Evolutionary conservation across 1,139 yeast species (phyloP).

Genomic region (Nakaseomyces sp.): DNA sequence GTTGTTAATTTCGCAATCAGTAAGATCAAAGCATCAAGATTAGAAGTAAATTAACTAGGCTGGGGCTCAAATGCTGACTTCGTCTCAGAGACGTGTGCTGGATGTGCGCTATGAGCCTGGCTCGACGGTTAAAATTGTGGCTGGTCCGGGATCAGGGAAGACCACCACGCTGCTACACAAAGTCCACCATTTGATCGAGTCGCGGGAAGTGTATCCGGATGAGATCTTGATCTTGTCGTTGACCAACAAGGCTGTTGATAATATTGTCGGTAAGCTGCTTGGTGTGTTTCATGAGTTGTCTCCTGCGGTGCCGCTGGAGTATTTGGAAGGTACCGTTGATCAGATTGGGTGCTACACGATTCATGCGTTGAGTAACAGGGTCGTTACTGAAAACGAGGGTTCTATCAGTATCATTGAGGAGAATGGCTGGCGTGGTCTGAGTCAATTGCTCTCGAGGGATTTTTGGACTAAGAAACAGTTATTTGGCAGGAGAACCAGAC

Average conservation of each 20-base stretch:
- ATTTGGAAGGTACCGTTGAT: constrained; percentile 24
- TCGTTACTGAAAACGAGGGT: constrained; percentile 39
- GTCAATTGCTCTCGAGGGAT: constrained; percentile 23
- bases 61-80: constrained; percentile 29
- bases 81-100: constrained; percentile 31
- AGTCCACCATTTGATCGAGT: constrained; percentile 40
- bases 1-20: no score
- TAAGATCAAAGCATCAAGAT: no score
- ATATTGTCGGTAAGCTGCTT: constrained; percentile 37
- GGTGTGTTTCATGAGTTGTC: constrained; percentile 31
- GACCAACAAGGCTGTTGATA: constrained; percentile 61
- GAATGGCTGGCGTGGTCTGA: constrained; percentile 41
- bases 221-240: constrained; percentile 56
- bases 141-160: constrained; percentile 77
- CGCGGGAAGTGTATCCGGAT: constrained; percentile 38
- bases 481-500: constrained; percentile 26
- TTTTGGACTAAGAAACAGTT: constrained; percentile 13
- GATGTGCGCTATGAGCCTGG: constrained; percentile 24
- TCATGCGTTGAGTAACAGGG: constrained; percentile 49
- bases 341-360: constrained; percentile 47
- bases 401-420: constrained; percentile 40
- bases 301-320: constrained; percentile 10
- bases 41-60: no score
- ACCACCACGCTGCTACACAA: constrained; percentile 53
- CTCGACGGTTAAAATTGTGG: constrained; percentile 42